Base-by-base conservation (phyloP, 331 rosid genomes). In the Arachis monticola region DNA sequence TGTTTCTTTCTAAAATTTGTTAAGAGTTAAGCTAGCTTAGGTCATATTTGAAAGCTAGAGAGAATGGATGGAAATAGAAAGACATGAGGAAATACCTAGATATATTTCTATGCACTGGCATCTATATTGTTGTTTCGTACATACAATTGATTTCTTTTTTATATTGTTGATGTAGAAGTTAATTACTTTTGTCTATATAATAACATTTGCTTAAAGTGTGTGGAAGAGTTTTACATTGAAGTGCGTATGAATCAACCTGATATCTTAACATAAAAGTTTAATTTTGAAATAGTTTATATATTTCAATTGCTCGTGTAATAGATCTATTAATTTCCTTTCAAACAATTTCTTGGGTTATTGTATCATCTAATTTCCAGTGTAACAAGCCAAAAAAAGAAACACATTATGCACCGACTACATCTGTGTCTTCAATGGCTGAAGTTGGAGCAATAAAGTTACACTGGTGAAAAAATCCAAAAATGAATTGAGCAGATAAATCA, bases 1-100 rank as follows among this genome's bases (percentile, higher is more conserved):
- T 14, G 17, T 44, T 68, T 73, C 51, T 79, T 61, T 47, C 45
- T 72, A 17, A 62, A 67, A 35, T 52, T 51, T 70, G 60, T 70
- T 50, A 50, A 60, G 7, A 48, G 27, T 22, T 22, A 22, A 22
- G 27, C 27, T 35, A 35, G 40, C 4, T 9, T 45, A 51, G 35
- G 68, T 62, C 40, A 14, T 56, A 66, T 52, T 61, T 79, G 46
- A 61, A 73, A n/a, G 60, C 52, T 50, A 35, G 27, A 22, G 27
- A 22, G 27, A 22, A 3, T 35, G 40, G 4, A 35, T 35, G 40
- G 40, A 35, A 35, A 35, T 35, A 35, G 40, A 35, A 35, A 35
- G 40, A 35, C 59, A 2, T 35, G 40, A 35, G 40, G 4, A 35
- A 35, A 35, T 35, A 35, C 40, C 3, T 35, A 35, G 40, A 35